Evolutionary conservation across 2,329 filamentous ascomycete species (phyloP).

Genomic region (Sarocladium oryzae): DNA sequence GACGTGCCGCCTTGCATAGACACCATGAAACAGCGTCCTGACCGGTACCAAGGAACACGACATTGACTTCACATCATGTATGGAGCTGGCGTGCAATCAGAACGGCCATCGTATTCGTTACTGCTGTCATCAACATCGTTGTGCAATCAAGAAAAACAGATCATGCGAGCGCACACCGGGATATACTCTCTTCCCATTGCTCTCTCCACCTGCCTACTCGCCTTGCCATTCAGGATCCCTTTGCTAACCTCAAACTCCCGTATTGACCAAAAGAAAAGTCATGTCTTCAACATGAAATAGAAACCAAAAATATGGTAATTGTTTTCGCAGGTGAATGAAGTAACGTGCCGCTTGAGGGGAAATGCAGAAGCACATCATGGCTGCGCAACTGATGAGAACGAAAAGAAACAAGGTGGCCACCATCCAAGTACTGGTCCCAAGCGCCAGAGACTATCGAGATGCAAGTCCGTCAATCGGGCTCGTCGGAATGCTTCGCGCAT

Average conservation of each 20-base stretch:
- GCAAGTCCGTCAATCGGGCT: conserved; percentile 46
- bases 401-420: no score
- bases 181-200: not conserved
- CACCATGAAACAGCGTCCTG: no score
- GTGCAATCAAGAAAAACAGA: not conserved
- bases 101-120: not conserved
- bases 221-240: not conserved
- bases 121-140: not conserved
- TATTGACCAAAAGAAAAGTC: not conserved
- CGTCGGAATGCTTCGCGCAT: conserved; percentile 47
- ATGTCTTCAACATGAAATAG: no score
- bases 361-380: not conserved
- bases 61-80: no score
- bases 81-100: not conserved
- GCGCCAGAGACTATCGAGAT: conserved; percentile 24
- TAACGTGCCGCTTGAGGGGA: not conserved
- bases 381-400: not conserved
- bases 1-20: no score
- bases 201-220: not conserved
- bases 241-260: not conserved
- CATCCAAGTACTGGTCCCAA: no score
- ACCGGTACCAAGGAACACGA: no score
- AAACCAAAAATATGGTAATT: no score
- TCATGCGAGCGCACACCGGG: not conserved
- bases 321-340: no score